phyloP scores from a whole-genome alignment of 306 rosid species.

The Senna siamea region DNA sequence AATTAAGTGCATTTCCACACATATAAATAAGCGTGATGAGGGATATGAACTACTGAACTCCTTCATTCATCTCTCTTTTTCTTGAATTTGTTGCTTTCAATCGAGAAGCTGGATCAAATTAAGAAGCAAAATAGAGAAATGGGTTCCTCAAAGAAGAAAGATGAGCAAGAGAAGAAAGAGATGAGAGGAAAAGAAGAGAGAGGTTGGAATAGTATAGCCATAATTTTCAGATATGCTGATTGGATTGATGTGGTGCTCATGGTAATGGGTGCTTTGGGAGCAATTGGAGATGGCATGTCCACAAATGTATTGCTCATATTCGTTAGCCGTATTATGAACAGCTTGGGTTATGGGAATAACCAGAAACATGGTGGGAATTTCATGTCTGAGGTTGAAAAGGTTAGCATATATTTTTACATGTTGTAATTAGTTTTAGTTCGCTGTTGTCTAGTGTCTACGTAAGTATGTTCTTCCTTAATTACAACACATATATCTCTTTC shows the following conservation, averaged over 20 bases:
- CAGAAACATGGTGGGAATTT: slow-evolving; percentile 45
- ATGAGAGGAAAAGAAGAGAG: slow-evolving; percentile 44
- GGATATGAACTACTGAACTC: too few species aligned
- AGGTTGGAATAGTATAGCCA: slow-evolving; percentile 30
- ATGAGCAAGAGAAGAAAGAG: slow-evolving; percentile 13
- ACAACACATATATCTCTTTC: background rate
- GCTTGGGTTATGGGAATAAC: slow-evolving; percentile 64
- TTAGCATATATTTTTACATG: slow-evolving; percentile 23
- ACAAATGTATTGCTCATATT: slow-evolving; percentile 78
- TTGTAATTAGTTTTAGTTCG: slow-evolving; percentile 8
- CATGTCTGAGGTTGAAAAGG: slow-evolving; percentile 86
- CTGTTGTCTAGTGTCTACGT: background rate
- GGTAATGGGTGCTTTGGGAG: slow-evolving; percentile 80
- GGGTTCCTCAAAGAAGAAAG: slow-evolving; percentile 47
- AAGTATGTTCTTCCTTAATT: background rate
- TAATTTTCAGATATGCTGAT: slow-evolving; percentile 75
- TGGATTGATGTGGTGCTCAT: slow-evolving; percentile 77
- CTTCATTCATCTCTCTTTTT: slow-evolving; percentile 2
- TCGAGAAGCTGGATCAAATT: background rate
- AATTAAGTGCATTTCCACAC: too few species aligned
- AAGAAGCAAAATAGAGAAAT: slow-evolving; percentile 29
- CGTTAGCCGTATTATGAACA: slow-evolving; percentile 90
- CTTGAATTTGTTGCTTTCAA: slow-evolving; percentile 10
- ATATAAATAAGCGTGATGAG: too few species aligned
- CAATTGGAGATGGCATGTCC: slow-evolving; percentile 94